These are phyloP conservation scores for Xylariaceae sp. DNA, from an alignment of 2,329 filamentous ascomycete species.

Conservation along the genomic window DNA sequence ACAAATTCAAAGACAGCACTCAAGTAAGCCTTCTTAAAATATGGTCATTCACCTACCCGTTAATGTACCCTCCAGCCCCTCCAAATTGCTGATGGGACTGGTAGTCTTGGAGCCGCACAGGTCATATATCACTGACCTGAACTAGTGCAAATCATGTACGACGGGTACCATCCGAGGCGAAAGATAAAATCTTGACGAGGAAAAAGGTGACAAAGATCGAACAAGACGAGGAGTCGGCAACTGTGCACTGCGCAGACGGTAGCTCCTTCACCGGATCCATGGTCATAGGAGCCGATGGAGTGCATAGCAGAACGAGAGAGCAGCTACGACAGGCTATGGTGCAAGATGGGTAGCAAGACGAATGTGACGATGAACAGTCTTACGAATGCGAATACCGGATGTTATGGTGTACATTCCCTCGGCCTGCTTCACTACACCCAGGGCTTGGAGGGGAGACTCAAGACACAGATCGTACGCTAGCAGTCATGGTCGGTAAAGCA, in stretches of 20 bases:
- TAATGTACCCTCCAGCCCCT: background rate
- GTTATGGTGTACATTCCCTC: background rate
- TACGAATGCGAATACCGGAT: background rate
- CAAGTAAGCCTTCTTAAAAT: background rate
- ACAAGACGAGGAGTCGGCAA: background rate
- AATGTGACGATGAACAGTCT: background rate
- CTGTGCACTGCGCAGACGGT: background rate
- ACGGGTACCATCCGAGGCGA: background rate
- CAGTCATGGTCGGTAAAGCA: background rate
- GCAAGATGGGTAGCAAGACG: background rate
- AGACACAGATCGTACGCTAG: background rate
- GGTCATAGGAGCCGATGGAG: background rate
- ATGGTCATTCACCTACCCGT: background rate
- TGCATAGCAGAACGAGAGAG: background rate
- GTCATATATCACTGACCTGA: background rate
- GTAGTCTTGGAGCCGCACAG: background rate
- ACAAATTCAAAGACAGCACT: background rate
- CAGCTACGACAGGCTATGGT: background rate
- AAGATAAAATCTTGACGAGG: background rate
- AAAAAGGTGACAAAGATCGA: background rate
- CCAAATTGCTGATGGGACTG: background rate
- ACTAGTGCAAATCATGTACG: background rate
- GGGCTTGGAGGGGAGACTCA: background rate
- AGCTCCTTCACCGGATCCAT: background rate
- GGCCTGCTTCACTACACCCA: background rate